Evolutionary conservation across 1,284 basidiomycete species (phyloP).

Genomic region (Tylopilus orsonianus): DNA sequence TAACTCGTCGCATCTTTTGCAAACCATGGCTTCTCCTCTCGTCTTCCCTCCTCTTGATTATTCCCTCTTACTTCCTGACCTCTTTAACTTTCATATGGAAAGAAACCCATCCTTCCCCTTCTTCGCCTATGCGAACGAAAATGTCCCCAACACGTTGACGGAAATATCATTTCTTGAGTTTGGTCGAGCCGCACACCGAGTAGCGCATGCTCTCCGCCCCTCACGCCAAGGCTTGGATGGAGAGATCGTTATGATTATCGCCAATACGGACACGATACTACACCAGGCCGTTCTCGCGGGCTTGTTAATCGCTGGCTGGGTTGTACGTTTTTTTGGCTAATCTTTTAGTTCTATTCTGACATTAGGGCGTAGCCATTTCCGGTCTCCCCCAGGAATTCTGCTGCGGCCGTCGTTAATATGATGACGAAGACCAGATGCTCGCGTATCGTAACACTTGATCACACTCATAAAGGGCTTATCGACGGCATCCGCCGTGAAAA

Average conservation of each 20-base stretch:
- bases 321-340: slow-evolving; percentile 18
- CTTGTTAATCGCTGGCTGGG: slow-evolving; percentile 32
- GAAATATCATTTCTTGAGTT: slow-evolving; percentile 32
- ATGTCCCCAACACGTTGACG: slow-evolving; percentile 6
- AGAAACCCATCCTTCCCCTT: slow-evolving; percentile 25
- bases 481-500: slow-evolving; percentile 12
- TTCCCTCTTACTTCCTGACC: slow-evolving; percentile 22
- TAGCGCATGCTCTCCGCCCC: slow-evolving; percentile 30
- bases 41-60: slow-evolving; percentile 25
- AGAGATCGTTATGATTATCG: slow-evolving; percentile 35
- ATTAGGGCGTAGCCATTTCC: slow-evolving; percentile 28
- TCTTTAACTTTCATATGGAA: slow-evolving; percentile 32
- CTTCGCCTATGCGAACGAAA: slow-evolving; percentile 19
- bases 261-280: slow-evolving; percentile 34
- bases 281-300: slow-evolving; percentile 34
- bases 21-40: slow-evolving; percentile 11
- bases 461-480: slow-evolving; percentile 24
- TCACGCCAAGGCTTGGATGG: slow-evolving; percentile 15
- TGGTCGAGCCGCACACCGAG: slow-evolving; percentile 34
- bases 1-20: background rate
- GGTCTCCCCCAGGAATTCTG: slow-evolving; percentile 34
- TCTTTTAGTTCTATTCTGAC: too few relatives aligned
- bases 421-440: slow-evolving; percentile 29
- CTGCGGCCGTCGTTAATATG: slow-evolving; percentile 28
- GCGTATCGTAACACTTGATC: slow-evolving; percentile 27